Evolutionary conservation across 257 asterid species (phyloP).

Genomic region (Primulina tabacum): DNA sequence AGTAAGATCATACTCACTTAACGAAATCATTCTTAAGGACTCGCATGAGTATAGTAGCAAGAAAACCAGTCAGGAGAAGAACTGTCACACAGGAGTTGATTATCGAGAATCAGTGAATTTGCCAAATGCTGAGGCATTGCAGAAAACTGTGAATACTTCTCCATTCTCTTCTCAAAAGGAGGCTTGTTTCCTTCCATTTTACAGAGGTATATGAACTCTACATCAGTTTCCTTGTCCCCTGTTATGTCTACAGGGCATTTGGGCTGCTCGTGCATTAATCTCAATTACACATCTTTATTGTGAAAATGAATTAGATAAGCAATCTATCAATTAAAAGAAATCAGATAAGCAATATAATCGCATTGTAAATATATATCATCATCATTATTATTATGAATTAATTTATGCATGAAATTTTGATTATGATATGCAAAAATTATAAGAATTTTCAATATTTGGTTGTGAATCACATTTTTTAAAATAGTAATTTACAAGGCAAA

Average conservation of each 20-base stretch:
- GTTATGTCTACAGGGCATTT: slow-evolving; percentile 46
- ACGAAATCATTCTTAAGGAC: slow-evolving; percentile 58
- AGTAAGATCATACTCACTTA: slow-evolving; percentile 33
- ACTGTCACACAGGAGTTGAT: slow-evolving; percentile 64
- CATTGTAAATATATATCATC: too few species aligned
- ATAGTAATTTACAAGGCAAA: too few species aligned
- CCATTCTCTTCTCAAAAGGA: slow-evolving; percentile 60
- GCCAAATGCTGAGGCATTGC: slow-evolving; percentile 50
- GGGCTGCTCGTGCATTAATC: slow-evolving; percentile 52
- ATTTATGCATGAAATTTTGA: too few species aligned
- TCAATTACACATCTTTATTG: slow-evolving; percentile 47
- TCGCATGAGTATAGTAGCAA: slow-evolving; percentile 57
- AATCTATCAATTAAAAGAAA: too few species aligned
- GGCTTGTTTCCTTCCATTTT: slow-evolving; percentile 53
- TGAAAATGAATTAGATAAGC: too few species aligned
- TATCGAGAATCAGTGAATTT: slow-evolving; percentile 62
- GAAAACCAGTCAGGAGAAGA: slow-evolving; percentile 54
- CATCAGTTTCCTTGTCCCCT: slow-evolving; percentile 45
- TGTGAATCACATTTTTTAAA: too few species aligned
- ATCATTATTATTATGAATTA: too few species aligned
- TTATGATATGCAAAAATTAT: too few species aligned
- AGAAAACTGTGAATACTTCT: slow-evolving; percentile 51
- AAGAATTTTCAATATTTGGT: too few species aligned
- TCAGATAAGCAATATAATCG: too few species aligned
- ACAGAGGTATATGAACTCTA: slow-evolving; percentile 50